These are phyloP conservation scores for Macrolepiota albuminosa DNA, from an alignment of 768 basidiomycete genomes.

Conservation along the genomic window DNA sequence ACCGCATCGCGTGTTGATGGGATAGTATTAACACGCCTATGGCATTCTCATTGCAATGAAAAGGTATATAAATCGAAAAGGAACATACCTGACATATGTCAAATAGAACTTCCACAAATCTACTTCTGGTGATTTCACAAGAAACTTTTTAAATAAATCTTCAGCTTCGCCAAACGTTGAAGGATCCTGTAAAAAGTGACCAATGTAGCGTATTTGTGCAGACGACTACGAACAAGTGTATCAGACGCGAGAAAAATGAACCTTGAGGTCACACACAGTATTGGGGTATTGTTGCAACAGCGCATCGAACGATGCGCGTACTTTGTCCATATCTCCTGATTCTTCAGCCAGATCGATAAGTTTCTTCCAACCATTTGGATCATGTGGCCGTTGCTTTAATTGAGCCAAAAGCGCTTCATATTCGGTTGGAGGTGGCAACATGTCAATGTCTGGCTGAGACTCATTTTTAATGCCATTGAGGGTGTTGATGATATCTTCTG, in stretches of 20 bases:
- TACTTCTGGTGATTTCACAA: constrained; percentile 81
- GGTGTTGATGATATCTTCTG: constrained; percentile 29
- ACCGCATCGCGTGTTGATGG: constrained; percentile 71
- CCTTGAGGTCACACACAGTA: constrained; percentile 58
- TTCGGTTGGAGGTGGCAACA: constrained; percentile 50
- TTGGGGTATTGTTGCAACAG: constrained; percentile 87
- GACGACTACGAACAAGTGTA: constrained; percentile 48
- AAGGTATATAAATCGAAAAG: not conserved
- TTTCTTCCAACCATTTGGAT: constrained; percentile 75
- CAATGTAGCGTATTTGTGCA: constrained; percentile 82
- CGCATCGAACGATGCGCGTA: constrained; percentile 77
- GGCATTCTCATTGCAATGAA: not conserved
- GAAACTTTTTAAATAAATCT: constrained; percentile 82
- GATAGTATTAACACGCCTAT: constrained; percentile 63
- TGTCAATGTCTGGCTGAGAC: constrained; percentile 13
- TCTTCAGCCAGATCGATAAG: constrained; percentile 75
- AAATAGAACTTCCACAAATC: constrained; percentile 93
- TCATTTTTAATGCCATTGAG: constrained; percentile 26
- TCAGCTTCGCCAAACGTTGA: constrained; percentile 74
- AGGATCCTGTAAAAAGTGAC: constrained; percentile 63
- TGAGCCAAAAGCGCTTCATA: constrained; percentile 61
- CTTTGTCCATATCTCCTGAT: constrained; percentile 72
- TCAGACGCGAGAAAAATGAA: constrained; percentile 9
- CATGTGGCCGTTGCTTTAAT: constrained; percentile 62
- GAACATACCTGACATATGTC: constrained; percentile 80